Base-by-base conservation (phyloP, 2,329 filamentous ascomycete genomes). In the Coniella vitis region DNA sequence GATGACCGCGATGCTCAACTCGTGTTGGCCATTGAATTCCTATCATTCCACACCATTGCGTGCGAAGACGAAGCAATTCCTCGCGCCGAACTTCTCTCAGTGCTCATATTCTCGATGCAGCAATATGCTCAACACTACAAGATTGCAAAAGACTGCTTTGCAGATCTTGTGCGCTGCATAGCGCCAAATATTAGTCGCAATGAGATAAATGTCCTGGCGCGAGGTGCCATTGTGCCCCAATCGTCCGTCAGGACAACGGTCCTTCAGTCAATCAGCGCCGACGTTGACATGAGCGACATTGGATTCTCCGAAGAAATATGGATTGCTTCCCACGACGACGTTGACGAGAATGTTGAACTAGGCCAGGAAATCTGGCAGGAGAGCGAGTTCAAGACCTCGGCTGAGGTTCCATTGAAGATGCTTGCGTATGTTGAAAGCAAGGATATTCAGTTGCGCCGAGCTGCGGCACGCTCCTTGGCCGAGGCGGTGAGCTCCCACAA, bases 311-410 rank as follows among this genome's bases (percentile, higher is more conserved):
- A 93, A 53, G 87, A 97, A 63, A 86, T 98, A 19, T 98, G 90
- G 90, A 75, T 98, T 37, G 87, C 87, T 38, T 91, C 84, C 60
- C 90, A 98, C 60, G 93, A 98, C 56, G 88, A 95, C 58, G 81
- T 89, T 17, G 81, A 86, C 38, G 90, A 97, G 63, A 97, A 97
- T 59, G 78, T 77, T 8, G 87, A 90, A 39, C 73, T 95, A 46
- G 91, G 87, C 7, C 78, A 76, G 45, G 87, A 91, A 12, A 95
- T 98, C 32, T 98, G 93, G 93, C 89, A 95, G 60, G 93, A 96
- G 61, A 95, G 91, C 62, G 85, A 81, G 7, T 85, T 97, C 53
- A 70, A 84, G 52, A 69, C 91, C 12, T 76, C 79, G 1, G 70
- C 79, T 17, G 74, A 84, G 7, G 78, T 87, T 8, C 81, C 87